A percentile compares a stretch with the other conserved stretches of the same genome.
These are phyloP conservation scores for Linderniella brevidens DNA, from an alignment of 257 asterid species.

Conservation along the genomic window DNA sequence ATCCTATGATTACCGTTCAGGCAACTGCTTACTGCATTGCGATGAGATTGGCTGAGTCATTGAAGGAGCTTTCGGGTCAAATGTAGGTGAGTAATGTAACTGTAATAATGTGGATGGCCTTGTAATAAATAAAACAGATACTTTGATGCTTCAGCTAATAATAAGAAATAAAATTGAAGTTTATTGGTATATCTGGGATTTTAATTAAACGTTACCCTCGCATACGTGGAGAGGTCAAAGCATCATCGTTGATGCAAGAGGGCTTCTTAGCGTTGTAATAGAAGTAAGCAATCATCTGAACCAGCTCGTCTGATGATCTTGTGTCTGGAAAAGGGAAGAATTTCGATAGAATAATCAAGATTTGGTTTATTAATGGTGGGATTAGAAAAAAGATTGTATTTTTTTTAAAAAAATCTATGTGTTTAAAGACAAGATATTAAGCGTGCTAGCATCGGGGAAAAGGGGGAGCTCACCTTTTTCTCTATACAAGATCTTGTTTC, in stretches of 20 bases:
- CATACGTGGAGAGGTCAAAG: not conserved
- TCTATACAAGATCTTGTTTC: constrained; percentile 59
- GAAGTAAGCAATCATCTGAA: constrained; percentile 83
- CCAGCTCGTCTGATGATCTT: constrained; percentile 65
- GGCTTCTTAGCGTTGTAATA: constrained; percentile 76
- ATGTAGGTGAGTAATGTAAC: no score
- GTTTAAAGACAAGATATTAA: not conserved
- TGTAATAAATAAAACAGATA: no score
- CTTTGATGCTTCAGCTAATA: no score
- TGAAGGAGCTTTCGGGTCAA: constrained; percentile 7
- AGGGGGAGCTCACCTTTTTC: constrained; percentile 42
- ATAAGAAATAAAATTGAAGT: no score
- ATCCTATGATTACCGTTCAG: constrained; percentile 82
- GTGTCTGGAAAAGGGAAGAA: constrained; percentile 29
- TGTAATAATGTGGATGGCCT: no score
- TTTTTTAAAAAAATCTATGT: not conserved
- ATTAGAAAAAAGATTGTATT: no score
- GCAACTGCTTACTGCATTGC: constrained; percentile 73
- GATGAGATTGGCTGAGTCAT: constrained; percentile 28
- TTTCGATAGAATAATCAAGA: constrained; percentile 1
- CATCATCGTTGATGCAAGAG: constrained; percentile 29
- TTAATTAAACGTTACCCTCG: not conserved
- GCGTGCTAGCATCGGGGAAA: constrained; percentile 1
- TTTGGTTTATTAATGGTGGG: no score
- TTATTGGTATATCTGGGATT: no score